Conservation (phyloP, 495 filamentous ascomycete species). For the Aspergillus ostianus region DNA sequence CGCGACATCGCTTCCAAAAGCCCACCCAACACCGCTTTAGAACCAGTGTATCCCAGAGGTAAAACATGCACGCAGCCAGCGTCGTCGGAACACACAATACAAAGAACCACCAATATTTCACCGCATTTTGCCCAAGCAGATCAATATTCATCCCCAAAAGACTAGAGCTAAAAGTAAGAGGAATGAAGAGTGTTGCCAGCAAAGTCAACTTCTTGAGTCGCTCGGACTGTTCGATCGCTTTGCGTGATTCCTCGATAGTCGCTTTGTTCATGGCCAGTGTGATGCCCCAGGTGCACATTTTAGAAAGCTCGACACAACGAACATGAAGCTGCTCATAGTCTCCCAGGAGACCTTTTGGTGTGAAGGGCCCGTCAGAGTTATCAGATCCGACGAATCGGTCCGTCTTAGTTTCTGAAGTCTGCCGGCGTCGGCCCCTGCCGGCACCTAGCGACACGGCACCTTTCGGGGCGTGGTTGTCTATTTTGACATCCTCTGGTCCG, state of each 20-base stretch:
- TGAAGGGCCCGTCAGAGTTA: not conserved
- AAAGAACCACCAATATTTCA: constrained; percentile 9
- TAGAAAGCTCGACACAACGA: not conserved
- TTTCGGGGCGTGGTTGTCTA: not conserved
- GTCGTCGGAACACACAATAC: constrained; percentile 3
- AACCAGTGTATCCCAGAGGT: not conserved
- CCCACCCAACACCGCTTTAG: not conserved
- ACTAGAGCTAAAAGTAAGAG: constrained; percentile 3
- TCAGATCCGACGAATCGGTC: not conserved
- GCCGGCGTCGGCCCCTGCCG: not conserved
- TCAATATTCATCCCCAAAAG: constrained; percentile 6
- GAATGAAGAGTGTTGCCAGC: constrained; percentile 5
- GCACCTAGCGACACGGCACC: not conserved
- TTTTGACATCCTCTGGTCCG: not conserved
- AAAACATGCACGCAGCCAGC: not conserved
- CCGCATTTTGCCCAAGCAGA: constrained; percentile 1
- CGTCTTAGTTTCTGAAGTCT: not conserved
- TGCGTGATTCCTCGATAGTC: constrained; percentile 4
- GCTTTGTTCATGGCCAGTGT: constrained; percentile 5
- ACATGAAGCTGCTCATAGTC: constrained; percentile 1
- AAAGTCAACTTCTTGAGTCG: constrained; percentile 7
- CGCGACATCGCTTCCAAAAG: not conserved
- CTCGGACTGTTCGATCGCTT: constrained; percentile 7
- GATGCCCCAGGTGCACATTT: constrained; percentile 1
- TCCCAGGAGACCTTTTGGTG: not conserved